Evolutionary conservation across 352 stramenopile species (phyloP).

Genomic region (Globisporangium solare): DNA sequence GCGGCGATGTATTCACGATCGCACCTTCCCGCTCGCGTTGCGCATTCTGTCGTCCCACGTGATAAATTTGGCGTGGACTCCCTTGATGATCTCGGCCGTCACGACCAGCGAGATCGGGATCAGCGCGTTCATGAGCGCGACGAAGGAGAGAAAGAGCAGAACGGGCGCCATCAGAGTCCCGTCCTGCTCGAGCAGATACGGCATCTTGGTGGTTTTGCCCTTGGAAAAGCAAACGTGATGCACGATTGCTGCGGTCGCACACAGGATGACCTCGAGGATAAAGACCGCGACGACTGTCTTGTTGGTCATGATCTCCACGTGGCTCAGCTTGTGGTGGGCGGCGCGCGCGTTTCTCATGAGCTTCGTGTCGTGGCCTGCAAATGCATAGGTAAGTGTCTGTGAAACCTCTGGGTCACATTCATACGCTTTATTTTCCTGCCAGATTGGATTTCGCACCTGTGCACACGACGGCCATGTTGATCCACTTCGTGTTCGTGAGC

Average conservation of each 20-base stretch:
- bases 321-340: conserved; percentile 80
- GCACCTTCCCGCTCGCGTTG: conserved; percentile 44
- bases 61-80: conserved; percentile 73
- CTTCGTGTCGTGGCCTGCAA: conserved; percentile 79
- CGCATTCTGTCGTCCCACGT: conserved; percentile 71
- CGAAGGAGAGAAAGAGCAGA: conserved; percentile 86
- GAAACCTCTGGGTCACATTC: background rate
- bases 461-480: conserved; percentile 68
- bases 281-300: conserved; percentile 76
- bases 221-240: conserved; percentile 23
- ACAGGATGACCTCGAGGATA: conserved; percentile 62
- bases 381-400: background rate
- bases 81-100: conserved; percentile 76
- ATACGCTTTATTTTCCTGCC: background rate
- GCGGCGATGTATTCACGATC: conserved; percentile 83
- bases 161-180: conserved; percentile 14
- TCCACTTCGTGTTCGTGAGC: conserved; percentile 81
- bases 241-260: conserved; percentile 39
- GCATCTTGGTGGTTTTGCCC: conserved; percentile 1
- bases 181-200: conserved; percentile 11
- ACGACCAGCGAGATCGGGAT: conserved; percentile 94
- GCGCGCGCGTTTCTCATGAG: conserved; percentile 85
- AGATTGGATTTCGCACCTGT: conserved; percentile 24
- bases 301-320: conserved; percentile 78
- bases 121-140: conserved; percentile 90